These are phyloP conservation scores for Actinidia chinensis DNA, from an alignment of 179 eudicot genomes.

Conservation along the genomic window DNA sequence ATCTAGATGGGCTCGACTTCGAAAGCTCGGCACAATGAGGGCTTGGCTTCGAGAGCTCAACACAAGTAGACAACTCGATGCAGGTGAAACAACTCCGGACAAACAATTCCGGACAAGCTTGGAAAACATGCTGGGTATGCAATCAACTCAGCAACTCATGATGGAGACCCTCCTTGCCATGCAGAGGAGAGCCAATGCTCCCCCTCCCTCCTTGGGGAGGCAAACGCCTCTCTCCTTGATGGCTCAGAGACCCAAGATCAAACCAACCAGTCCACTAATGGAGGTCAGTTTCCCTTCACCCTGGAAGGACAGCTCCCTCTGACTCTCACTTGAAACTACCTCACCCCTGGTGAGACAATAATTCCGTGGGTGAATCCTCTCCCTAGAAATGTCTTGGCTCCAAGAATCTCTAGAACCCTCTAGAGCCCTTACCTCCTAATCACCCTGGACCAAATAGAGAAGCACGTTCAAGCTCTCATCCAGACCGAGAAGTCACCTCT, in stretches of 20 bases:
- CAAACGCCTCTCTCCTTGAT: not conserved
- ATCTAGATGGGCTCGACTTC: no score
- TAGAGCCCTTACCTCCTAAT: not conserved
- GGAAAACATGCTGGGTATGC: no score
- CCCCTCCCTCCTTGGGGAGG: not conserved
- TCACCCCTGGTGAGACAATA: not conserved
- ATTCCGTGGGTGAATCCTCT: not conserved
- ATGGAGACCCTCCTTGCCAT: not conserved
- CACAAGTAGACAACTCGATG: no score
- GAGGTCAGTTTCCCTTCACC: not conserved
- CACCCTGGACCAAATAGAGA: not conserved
- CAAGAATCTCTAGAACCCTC: not conserved
- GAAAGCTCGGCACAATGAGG: no score
- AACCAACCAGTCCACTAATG: not conserved
- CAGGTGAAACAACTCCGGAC: no score
- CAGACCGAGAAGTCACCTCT: not conserved
- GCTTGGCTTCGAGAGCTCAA: no score
- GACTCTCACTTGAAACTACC: not conserved
- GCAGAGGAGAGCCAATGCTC: not conserved
- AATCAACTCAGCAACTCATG: no score
- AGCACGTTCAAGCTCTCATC: not conserved
- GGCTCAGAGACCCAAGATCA: not conserved
- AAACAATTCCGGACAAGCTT: no score
- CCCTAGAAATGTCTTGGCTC: not conserved
- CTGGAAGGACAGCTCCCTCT: not conserved